These are phyloP conservation scores for Gyrodon lividus DNA, from an alignment of 768 basidiomycete genomes.

Conservation along the genomic window DNA sequence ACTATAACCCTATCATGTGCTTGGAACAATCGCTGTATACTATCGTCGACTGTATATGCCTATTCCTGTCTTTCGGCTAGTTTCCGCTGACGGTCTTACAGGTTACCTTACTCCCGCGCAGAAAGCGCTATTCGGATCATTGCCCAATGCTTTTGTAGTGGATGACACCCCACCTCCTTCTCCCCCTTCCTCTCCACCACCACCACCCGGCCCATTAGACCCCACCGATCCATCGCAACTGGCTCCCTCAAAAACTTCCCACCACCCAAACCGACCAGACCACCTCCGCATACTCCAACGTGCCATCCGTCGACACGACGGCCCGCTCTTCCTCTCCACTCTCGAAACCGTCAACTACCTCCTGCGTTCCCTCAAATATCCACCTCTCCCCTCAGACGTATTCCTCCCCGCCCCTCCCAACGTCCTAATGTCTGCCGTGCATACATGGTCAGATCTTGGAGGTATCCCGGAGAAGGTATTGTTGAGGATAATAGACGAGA, in stretches of 20 bases:
- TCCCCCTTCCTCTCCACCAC: conserved; percentile 35
- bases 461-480: conserved; percentile 67
- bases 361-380: conserved; percentile 66
- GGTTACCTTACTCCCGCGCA: conserved; percentile 69
- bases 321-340: conserved; percentile 66
- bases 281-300: conserved; percentile 64
- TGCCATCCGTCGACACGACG: conserved; percentile 67
- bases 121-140: conserved; percentile 63
- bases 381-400: conserved; percentile 49
- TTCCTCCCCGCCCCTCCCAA: conserved; percentile 49
- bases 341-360: conserved; percentile 62
- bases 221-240: conserved; percentile 30
- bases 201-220: conserved; percentile 32
- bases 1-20: conserved; percentile 84
- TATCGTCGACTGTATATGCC: conserved; percentile 66
- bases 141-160: conserved; percentile 43
- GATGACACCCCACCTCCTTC: conserved; percentile 33
- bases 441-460: conserved; percentile 40
- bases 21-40: conserved; percentile 69
- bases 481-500: conserved; percentile 81
- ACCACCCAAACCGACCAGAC: conserved; percentile 29
- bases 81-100: conserved; percentile 27
- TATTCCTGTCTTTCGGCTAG: neutral
- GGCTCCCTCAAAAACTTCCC: conserved; percentile 22
- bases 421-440: conserved; percentile 44